These are phyloP conservation scores for Fusarium armeniacum DNA, from an alignment of 2,329 filamentous ascomycete species.

Conservation along the genomic window DNA sequence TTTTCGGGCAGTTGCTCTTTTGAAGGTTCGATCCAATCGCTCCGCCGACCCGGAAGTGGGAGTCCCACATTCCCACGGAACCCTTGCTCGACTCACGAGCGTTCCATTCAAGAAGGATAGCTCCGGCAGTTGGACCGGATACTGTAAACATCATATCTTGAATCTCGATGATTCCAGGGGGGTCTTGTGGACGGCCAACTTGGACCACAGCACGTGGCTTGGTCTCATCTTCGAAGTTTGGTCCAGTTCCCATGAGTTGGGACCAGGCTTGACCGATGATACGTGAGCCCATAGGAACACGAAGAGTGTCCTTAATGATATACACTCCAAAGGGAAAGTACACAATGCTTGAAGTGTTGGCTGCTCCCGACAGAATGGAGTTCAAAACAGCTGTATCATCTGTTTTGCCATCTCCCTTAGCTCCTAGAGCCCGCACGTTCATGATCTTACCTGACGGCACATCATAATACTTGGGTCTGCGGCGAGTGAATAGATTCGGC, in stretches of 20 bases:
- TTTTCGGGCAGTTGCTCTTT: slow-evolving; percentile 39
- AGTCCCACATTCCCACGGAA: slow-evolving; percentile 65
- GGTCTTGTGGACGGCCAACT: slow-evolving; percentile 68
- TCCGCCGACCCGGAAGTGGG: slow-evolving; percentile 63
- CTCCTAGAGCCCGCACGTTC: slow-evolving; percentile 51
- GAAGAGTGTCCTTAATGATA: slow-evolving; percentile 60
- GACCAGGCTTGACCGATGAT: slow-evolving; percentile 64
- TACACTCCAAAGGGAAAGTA: slow-evolving; percentile 62
- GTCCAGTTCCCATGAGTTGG: slow-evolving; percentile 60
- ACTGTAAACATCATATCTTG: slow-evolving; percentile 73
- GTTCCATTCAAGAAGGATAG: slow-evolving; percentile 64
- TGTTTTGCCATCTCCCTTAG: slow-evolving; percentile 74
- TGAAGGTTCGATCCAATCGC: slow-evolving; percentile 42
- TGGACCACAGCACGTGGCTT: slow-evolving; percentile 69
- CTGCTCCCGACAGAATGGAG: slow-evolving; percentile 50
- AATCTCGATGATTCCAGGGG: slow-evolving; percentile 71
- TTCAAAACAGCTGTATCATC: slow-evolving; percentile 68
- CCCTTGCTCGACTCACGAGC: slow-evolving; percentile 58
- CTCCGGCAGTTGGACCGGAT: slow-evolving; percentile 19
- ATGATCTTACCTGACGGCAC: slow-evolving; percentile 20
- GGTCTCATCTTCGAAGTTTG: slow-evolving; percentile 34
- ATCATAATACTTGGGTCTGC: slow-evolving; percentile 31
- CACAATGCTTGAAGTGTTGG: slow-evolving; percentile 54
- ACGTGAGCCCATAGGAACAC: slow-evolving; percentile 59
- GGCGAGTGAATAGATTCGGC: slow-evolving; percentile 25